These are phyloP conservation scores for Colletotrichum agaves DNA, from an alignment of 2,329 filamentous ascomycete genomes.

Conservation along the genomic window DNA sequence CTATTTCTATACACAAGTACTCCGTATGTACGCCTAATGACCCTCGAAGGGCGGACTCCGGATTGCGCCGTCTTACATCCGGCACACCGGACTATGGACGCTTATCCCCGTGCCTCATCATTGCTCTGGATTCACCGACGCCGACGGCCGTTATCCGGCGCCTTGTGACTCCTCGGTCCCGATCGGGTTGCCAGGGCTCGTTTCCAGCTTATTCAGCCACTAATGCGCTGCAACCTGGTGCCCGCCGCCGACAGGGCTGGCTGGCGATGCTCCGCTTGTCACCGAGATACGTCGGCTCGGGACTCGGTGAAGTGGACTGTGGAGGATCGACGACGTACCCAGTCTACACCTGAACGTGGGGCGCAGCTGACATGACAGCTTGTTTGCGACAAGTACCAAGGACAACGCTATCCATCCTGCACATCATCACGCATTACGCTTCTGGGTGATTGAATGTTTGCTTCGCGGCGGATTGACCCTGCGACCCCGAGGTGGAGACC, in stretches of 20 bases:
- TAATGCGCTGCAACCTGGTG: conserved; percentile 29
- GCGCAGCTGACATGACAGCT: background rate
- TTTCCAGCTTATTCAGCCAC: conserved; percentile 19
- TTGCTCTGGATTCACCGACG: background rate
- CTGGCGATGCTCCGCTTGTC: conserved; percentile 23
- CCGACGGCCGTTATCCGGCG: conserved; percentile 17
- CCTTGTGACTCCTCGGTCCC: background rate
- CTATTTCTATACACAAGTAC: background rate
- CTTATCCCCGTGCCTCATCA: conserved; percentile 17
- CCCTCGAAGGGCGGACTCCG: conserved; percentile 25
- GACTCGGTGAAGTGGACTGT: conserved; percentile 28
- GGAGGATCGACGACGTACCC: conserved; percentile 35
- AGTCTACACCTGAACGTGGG: conserved; percentile 21
- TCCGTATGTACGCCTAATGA: background rate
- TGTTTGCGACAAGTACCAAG: conserved; percentile 6
- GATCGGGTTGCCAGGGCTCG: conserved; percentile 1
- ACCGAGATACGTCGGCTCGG: conserved; percentile 34
- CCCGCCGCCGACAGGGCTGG: background rate
- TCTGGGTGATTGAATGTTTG: background rate
- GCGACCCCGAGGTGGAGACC: conserved; percentile 18
- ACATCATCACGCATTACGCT: conserved; percentile 11
- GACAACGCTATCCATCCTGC: conserved; percentile 4
- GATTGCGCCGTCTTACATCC: conserved; percentile 33
- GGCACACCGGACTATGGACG: conserved; percentile 2
- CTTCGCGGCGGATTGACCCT: background rate